Evolutionary conservation across 139 green algal genomes (phyloP).

Genomic region (Yamagishiella unicocca): DNA sequence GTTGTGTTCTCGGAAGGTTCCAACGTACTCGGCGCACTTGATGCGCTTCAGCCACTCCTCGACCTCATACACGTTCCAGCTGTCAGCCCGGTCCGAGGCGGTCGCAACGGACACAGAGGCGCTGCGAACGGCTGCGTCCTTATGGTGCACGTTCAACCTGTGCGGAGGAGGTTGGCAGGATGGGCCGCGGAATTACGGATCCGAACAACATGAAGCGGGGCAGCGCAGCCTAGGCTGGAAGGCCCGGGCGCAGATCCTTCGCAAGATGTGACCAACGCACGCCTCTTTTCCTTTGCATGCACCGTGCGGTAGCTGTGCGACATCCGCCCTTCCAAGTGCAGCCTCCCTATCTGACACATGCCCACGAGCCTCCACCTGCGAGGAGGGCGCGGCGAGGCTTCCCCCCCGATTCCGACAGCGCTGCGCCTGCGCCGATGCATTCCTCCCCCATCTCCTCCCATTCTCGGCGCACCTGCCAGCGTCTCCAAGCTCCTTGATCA

Average conservation of each 20-base stretch:
- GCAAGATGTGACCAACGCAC: too few species aligned
- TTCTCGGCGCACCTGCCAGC: constrained; percentile 40
- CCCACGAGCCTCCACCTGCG: too few species aligned
- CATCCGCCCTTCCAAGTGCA: too few species aligned
- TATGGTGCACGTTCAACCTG: constrained; percentile 5
- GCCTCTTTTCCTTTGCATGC: too few species aligned
- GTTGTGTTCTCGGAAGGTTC: constrained; percentile 51
- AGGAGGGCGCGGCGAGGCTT: too few species aligned
- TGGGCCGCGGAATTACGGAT: too few species aligned
- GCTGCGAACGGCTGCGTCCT: constrained; percentile 1
- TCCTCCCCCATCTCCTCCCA: neutral
- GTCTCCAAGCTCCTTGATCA: constrained; percentile 64
- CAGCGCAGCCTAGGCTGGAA: too few species aligned
- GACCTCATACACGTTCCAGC: constrained; percentile 52
- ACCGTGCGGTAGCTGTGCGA: too few species aligned
- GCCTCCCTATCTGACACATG: too few species aligned
- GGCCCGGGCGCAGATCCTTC: too few species aligned
- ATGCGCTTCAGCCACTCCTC: constrained; percentile 62
- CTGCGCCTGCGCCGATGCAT: neutral
- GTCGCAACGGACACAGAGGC: neutral
- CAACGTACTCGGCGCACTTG: constrained; percentile 46
- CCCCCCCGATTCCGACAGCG: neutral
- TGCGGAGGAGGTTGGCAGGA: neutral
- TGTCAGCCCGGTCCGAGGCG: constrained; percentile 31
- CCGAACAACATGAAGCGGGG: too few species aligned